phyloP scores from a whole-genome alignment of 345 rosid genomes.

The Eucalyptus sideroxylon region DNA sequence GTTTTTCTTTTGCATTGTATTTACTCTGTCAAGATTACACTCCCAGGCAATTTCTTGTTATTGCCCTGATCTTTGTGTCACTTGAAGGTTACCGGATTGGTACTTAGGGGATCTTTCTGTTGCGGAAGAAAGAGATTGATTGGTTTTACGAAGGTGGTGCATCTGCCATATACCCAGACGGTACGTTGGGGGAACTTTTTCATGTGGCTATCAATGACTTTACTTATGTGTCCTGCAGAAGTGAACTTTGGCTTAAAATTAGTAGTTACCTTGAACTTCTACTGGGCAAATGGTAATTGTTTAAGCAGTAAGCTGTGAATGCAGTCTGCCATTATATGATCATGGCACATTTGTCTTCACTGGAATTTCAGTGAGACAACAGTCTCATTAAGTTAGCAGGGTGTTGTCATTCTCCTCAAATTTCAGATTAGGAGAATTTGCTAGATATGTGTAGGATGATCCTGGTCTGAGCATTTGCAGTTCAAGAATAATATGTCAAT shows the following conservation, averaged over 20 bases:
- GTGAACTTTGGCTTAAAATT: background rate
- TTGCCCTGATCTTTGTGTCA: background rate
- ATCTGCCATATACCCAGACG: constrained; percentile 91
- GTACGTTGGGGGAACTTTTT: constrained; percentile 21
- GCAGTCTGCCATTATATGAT: background rate
- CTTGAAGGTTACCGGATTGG: constrained; percentile 75
- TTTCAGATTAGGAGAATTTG: background rate
- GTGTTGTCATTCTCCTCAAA: background rate
- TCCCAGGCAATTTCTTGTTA: background rate
- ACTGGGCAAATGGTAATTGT: background rate
- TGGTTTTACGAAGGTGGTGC: constrained; percentile 99
- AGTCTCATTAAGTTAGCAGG: background rate
- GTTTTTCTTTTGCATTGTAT: constrained; percentile 7
- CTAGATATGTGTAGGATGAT: background rate
- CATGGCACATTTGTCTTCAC: background rate
- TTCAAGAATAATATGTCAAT: background rate
- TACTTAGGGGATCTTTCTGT: constrained; percentile 78
- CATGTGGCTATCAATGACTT: background rate
- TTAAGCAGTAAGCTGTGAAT: background rate
- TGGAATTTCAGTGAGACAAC: background rate
- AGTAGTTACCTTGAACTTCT: background rate
- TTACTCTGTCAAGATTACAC: background rate
- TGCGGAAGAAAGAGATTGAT: constrained; percentile 90
- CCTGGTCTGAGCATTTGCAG: background rate
- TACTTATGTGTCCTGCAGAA: background rate